Conservation (phyloP, 768 basidiomycete species). For the Mycena haematopus region DNA sequence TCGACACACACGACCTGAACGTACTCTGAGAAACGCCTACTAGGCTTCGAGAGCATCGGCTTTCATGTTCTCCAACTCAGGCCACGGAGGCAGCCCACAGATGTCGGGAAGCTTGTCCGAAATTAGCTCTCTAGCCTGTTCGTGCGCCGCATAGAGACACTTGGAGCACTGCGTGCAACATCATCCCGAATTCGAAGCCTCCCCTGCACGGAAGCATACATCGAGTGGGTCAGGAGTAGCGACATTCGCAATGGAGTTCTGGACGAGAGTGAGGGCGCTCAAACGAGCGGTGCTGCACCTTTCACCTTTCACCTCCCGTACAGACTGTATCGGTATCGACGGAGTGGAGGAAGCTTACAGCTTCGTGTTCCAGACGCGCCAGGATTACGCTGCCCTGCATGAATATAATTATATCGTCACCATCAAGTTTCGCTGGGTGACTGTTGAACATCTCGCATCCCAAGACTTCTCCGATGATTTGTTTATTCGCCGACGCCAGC, state of each 20-base stretch:
- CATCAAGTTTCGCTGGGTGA: no score
- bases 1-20: background rate
- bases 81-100: conserved; percentile 34
- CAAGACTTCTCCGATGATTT: background rate
- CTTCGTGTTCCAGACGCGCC: background rate
- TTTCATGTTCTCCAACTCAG: conserved; percentile 28
- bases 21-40: background rate
- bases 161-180: background rate
- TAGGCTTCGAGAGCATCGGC: background rate
- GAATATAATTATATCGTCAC: conserved; percentile 2
- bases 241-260: background rate
- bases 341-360: background rate
- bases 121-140: conserved; percentile 13
- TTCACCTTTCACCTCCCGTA: background rate
- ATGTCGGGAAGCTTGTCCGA: conserved; percentile 31
- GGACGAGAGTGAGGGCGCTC: background rate
- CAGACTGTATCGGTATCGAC: background rate
- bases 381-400: background rate
- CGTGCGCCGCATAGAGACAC: background rate
- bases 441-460: no score
- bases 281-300: background rate
- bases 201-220: background rate
- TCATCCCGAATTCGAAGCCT: background rate
- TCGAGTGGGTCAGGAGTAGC: background rate
- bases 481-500: background rate